Conservation (phyloP, 345 rosid species). For the Toxicodendron radicans region DNA sequence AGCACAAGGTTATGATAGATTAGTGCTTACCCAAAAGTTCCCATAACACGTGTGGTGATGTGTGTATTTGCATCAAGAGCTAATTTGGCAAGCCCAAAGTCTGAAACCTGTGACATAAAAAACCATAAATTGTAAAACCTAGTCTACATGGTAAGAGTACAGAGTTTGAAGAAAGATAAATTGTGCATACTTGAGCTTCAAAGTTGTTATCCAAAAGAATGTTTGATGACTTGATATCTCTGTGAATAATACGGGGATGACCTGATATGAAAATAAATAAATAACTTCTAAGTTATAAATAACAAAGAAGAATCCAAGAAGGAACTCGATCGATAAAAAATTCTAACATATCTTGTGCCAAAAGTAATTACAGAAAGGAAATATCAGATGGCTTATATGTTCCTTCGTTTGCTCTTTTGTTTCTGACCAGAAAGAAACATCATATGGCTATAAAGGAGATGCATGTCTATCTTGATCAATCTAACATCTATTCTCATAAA, state of each 20-base stretch:
- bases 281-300: not conserved
- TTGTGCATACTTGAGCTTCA: conserved; percentile 64
- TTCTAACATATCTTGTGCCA: not conserved
- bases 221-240: conserved; percentile 96
- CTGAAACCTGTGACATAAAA: conserved; percentile 73
- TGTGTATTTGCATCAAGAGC: conserved; percentile 86
- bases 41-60: conserved; percentile 92
- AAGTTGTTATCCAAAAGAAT: conserved; percentile 90
- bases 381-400: not conserved
- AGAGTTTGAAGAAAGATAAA: conserved; percentile 13
- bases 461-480: not conserved
- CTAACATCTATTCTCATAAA: not conserved
- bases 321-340: not conserved
- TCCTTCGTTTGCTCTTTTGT: not conserved
- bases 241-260: conserved; percentile 90
- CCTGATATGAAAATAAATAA: conserved; percentile 43
- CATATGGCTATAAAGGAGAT: not conserved
- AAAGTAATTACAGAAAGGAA: conserved; percentile 10
- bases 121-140: conserved; percentile 25
- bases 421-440: not conserved
- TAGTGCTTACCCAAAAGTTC: conserved; percentile 84
- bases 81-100: conserved; percentile 96
- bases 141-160: conserved; percentile 6
- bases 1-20: conserved; percentile 15
- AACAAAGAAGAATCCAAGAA: conserved; percentile 5